Percentiles rank a stretch among this genome's conserved stretches.
phyloP scores from a whole-genome alignment of 106 monocot genomes.

The Dendrobium huoshanense region DNA sequence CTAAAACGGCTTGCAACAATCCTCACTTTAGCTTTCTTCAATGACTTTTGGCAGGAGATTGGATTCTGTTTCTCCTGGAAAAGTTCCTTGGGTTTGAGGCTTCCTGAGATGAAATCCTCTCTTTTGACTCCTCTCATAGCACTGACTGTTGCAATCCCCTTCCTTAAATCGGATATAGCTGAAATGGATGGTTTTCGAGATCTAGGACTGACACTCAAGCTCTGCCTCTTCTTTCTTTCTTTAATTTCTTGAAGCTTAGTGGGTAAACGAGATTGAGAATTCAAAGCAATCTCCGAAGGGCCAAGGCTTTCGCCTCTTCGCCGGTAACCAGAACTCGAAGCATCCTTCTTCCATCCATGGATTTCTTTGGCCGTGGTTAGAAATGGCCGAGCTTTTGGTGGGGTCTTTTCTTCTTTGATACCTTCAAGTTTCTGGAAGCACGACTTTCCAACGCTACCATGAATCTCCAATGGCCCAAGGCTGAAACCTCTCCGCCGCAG shows the following conservation, averaged over 20 bases:
- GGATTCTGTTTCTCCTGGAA: conserved; percentile 25
- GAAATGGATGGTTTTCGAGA: conserved; percentile 9
- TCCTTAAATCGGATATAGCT: conserved; percentile 34
- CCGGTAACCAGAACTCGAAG: neutral
- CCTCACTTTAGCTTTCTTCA: conserved; percentile 33
- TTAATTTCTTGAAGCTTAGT: conserved; percentile 23
- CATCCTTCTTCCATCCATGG: neutral
- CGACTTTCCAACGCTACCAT: conserved; percentile 10
- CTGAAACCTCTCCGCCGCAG: conserved; percentile 32
- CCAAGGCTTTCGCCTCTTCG: conserved; percentile 61
- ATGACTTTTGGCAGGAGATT: conserved; percentile 14
- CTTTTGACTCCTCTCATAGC: conserved; percentile 19
- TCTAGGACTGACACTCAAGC: conserved; percentile 33
- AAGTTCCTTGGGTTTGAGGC: conserved; percentile 37
- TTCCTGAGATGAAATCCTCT: neutral
- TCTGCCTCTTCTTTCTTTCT: conserved; percentile 12
- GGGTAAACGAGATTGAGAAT: neutral
- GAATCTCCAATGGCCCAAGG: conserved; percentile 51
- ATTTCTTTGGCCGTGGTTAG: neutral
- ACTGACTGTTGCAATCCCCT: conserved; percentile 37
- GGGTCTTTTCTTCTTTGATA: conserved; percentile 18
- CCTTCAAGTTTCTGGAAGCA: conserved; percentile 23
- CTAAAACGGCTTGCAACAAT: conserved; percentile 77
- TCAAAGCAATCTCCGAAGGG: conserved; percentile 46
- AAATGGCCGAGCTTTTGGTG: conserved; percentile 1